These are phyloP conservation scores for Globisporangium echinulatum DNA, from an alignment of 352 stramenopile species.

Conservation along the genomic window DNA sequence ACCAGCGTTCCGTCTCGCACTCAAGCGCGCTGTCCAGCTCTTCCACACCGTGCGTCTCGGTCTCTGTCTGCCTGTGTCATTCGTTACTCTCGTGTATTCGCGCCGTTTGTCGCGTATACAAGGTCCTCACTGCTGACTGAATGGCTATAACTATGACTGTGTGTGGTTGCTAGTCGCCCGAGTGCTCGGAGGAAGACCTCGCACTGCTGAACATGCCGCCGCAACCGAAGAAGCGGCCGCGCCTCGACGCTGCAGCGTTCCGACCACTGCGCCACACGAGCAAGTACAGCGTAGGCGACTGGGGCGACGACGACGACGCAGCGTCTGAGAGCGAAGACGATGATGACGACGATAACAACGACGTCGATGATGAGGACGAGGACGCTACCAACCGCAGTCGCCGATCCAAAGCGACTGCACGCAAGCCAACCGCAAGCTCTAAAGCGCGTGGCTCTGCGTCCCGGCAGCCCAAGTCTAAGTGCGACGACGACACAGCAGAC, in stretches of 20 bases:
- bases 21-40: conserved; percentile 27
- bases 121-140: too few relatives aligned
- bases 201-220: conserved; percentile 25
- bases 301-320: conserved; percentile 3
- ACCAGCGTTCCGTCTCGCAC: conserved; percentile 20
- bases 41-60: conserved; percentile 34
- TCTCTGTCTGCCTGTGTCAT: neutral
- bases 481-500: conserved; percentile 2
- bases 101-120: too few relatives aligned
- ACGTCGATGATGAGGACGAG: conserved; percentile 1
- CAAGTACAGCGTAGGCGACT: conserved; percentile 2
- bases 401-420: neutral
- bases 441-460: neutral
- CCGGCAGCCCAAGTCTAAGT: neutral
- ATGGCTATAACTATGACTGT: neutral
- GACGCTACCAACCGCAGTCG: neutral
- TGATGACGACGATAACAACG: neutral
- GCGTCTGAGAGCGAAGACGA: neutral
- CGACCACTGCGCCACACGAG: conserved; percentile 9
- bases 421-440: neutral
- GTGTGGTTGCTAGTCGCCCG: conserved; percentile 16
- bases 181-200: conserved; percentile 25
- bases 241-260: conserved; percentile 13
- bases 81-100: neutral
- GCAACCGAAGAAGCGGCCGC: conserved; percentile 25